Base-by-base conservation (phyloP, 495 filamentous ascomycete genomes). In the Chaetomidium leptoderma region DNA sequence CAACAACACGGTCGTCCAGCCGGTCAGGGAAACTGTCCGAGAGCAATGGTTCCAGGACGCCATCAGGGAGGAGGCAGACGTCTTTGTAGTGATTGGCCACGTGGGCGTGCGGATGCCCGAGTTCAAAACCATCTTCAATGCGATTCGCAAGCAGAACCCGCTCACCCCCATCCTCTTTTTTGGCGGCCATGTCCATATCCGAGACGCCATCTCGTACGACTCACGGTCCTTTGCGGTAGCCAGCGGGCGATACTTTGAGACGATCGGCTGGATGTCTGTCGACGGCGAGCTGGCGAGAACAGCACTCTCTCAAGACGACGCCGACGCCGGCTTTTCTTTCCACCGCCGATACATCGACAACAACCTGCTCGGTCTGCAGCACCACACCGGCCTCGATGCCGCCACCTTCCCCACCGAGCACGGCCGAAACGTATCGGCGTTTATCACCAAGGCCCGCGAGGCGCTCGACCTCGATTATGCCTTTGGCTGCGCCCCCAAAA, bases 211-310 rank as follows among this genome's bases (percentile, higher is more conserved):
- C 17, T 81, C 81, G 47, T 97, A 88, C 65, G 93, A 97, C 67
- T 74, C 78, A 43, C 88, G 86, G 60, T 87, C 92, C 2, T 87
- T 86, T 57, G 93, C 84, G 1, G 72, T 98, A 14, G 91, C 91
- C 32, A 91, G 88, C 65, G 93, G 93, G n/a, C 81, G 92, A 3
- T 98, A 96, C 70, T 91, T 96, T 81, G 93, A 98, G 73, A 97
- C 95, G n/a, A 85, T 97, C 48, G 93, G 93, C 6, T 98, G 91
- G 76, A 81, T 95, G 83, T 95, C 91, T 10, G 86, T 97, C 51
- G 78, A 84, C 40, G 91, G 89, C 7, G 74, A 92, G 27, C 68
- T 74, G 23, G 73, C 74, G 60, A 65, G 65, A 68, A 56, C 62
- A 6, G 78, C 51, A 14, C 17, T 27, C 6, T 58, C 29, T 26